Evolutionary conservation across 176 grass and related monocot genomes (phyloP).

Genomic region (Puya raimondii): DNA sequence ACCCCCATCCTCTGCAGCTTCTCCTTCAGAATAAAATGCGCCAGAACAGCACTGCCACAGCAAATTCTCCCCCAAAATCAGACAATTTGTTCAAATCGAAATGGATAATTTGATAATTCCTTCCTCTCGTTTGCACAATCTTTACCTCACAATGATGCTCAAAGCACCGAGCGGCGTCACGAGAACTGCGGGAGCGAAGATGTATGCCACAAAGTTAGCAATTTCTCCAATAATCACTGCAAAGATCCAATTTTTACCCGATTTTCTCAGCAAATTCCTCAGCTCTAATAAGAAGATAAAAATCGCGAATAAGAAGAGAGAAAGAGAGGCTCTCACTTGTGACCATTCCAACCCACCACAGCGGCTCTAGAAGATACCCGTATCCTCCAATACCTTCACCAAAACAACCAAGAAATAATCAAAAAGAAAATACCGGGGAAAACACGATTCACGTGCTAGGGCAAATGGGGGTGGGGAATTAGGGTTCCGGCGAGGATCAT

Average conservation of each 20-base stretch:
- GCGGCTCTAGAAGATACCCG: conserved; percentile 83
- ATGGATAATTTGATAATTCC: background rate
- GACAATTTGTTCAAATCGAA: background rate
- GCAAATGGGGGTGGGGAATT: too few relatives aligned
- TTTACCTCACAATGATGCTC: conserved; percentile 85
- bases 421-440: background rate
- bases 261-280: conserved; percentile 11
- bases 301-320: background rate
- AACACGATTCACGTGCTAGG: too few relatives aligned
- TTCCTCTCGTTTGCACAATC: background rate
- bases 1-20: conserved; percentile 80
- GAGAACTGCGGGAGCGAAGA: conserved; percentile 74
- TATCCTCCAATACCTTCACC: conserved; percentile 67
- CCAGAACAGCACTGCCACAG: conserved; percentile 66
- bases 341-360: conserved; percentile 96
- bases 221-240: conserved; percentile 85
- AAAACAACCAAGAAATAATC: conserved; percentile 1
- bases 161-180: conserved; percentile 83
- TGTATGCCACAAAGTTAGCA: conserved; percentile 91
- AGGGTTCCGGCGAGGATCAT: background rate
- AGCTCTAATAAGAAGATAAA: background rate
- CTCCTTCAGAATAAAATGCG: conserved; percentile 91
- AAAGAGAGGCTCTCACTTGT: conserved; percentile 54
- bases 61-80: conserved; percentile 7
- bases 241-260: conserved; percentile 12